Conservation (phyloP, 1,284 basidiomycete genomes). For the Schizophyllum commune region DNA sequence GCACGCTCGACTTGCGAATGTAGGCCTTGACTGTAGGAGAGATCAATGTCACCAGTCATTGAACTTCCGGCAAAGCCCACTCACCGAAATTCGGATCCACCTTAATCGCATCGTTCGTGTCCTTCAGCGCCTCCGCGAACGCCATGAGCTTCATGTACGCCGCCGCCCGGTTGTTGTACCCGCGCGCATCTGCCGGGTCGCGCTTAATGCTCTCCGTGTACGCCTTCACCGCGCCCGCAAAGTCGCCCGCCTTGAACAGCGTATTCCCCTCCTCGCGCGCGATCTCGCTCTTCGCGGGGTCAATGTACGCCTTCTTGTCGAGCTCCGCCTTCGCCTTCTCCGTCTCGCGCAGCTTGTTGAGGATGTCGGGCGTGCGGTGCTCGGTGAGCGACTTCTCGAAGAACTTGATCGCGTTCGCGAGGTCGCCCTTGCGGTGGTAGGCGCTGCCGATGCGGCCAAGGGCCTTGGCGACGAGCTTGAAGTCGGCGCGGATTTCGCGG, state of each 20-base stretch:
- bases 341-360: slow-evolving; percentile 83
- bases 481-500: slow-evolving; percentile 70
- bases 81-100: slow-evolving; percentile 80
- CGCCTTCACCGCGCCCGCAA: slow-evolving; percentile 85
- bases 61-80: slow-evolving; percentile 15
- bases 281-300: slow-evolving; percentile 77
- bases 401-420: slow-evolving; percentile 78
- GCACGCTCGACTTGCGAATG: slow-evolving; percentile 87
- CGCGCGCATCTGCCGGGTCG: slow-evolving; percentile 82
- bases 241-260: slow-evolving; percentile 89
- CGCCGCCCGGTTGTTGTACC: slow-evolving; percentile 96
- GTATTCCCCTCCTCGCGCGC: slow-evolving; percentile 92
- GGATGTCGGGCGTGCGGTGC: slow-evolving; percentile 91
- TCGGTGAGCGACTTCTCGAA: slow-evolving; percentile 92
- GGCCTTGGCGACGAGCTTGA: slow-evolving; percentile 79
- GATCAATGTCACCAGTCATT: slow-evolving; percentile 1
- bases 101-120: slow-evolving; percentile 90
- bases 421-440: slow-evolving; percentile 79
- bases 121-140: slow-evolving; percentile 93
- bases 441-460: slow-evolving; percentile 87
- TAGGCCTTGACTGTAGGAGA: slow-evolving; percentile 77
- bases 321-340: slow-evolving; percentile 78
- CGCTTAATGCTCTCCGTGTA: slow-evolving; percentile 98
- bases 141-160: slow-evolving; percentile 96
- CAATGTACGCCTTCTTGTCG: slow-evolving; percentile 81